phyloP scores from a whole-genome alignment of 192 early-diverging fungal species.

The Linnemannia hyalina region DNA sequence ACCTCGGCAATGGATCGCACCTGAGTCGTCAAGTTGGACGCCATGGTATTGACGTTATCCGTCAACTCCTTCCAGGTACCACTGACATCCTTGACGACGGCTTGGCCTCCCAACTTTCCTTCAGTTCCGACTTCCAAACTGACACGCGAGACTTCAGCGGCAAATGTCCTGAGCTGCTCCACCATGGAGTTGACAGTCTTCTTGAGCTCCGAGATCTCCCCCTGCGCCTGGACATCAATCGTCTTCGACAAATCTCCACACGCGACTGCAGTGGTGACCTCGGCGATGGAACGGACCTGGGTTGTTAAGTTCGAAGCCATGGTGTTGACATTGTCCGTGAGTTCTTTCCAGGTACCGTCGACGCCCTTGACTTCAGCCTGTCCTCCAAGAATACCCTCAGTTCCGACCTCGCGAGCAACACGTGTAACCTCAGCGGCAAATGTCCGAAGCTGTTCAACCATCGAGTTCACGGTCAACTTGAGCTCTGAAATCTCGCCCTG shows the following conservation, averaged over 20 bases:
- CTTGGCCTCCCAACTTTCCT: conserved; percentile 7
- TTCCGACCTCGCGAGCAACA: conserved; percentile 72
- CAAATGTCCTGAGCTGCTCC: conserved; percentile 64
- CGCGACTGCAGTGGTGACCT: conserved; percentile 72
- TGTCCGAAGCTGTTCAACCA: not conserved
- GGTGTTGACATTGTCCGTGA: conserved; percentile 74
- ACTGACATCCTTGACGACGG: conserved; percentile 58
- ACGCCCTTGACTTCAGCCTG: conserved; percentile 66
- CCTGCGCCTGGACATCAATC: conserved; percentile 70
- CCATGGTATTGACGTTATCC: conserved; percentile 78
- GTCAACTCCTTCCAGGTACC: conserved; percentile 76
- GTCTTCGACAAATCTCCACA: conserved; percentile 73
- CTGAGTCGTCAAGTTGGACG: conserved; percentile 71
- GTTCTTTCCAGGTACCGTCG: conserved; percentile 71
- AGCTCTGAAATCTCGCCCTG: conserved; percentile 72
- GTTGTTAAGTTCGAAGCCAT: conserved; percentile 74
- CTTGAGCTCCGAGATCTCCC: conserved; percentile 78
- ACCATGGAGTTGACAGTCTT: conserved; percentile 78
- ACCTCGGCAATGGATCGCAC: conserved; percentile 72
- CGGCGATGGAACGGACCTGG: conserved; percentile 78
- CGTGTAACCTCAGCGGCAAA: conserved; percentile 64
- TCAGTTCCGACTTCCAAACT: conserved; percentile 55
- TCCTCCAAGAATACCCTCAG: conserved; percentile 67
- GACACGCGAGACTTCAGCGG: conserved; percentile 64
- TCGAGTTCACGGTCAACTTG: conserved; percentile 69